Conservation (phyloP, 2,329 filamentous ascomycete genomes). For the Fusarium denticulatum region DNA sequence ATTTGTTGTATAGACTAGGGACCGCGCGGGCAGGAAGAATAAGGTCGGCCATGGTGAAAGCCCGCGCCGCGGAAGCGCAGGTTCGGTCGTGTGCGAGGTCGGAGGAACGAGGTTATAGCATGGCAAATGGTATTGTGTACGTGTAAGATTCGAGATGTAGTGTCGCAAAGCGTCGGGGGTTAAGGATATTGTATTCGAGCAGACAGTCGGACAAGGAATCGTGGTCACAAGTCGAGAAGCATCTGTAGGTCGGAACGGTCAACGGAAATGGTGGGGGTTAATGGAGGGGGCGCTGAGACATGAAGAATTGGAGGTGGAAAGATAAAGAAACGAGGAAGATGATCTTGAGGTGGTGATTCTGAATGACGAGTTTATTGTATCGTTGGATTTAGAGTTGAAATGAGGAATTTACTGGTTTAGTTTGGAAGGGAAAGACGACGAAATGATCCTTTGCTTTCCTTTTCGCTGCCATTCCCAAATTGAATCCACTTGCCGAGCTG, state of each 20-base stretch:
- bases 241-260: slow-evolving; percentile 21
- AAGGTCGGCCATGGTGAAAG: slow-evolving; percentile 42
- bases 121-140: background rate
- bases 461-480: background rate
- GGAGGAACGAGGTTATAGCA: slow-evolving; percentile 22
- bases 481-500: slow-evolving; percentile 28
- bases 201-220: slow-evolving; percentile 10
- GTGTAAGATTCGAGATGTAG: background rate
- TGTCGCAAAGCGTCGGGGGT: background rate
- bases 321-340: background rate
- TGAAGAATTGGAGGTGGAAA: background rate
- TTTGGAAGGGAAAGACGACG: slow-evolving; percentile 10
- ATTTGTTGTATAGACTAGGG: slow-evolving; percentile 33
- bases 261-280: slow-evolving; percentile 27
- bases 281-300: slow-evolving; percentile 27
- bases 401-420: slow-evolving; percentile 20
- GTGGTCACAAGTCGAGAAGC: slow-evolving; percentile 26
- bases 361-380: slow-evolving; percentile 20
- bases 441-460: slow-evolving; percentile 10
- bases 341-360: background rate
- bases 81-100: slow-evolving; percentile 16
- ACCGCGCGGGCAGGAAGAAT: slow-evolving; percentile 40
- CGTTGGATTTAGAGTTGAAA: background rate
- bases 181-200: slow-evolving; percentile 3
- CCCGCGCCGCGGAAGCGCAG: slow-evolving; percentile 10